These are phyloP conservation scores for Aspergillus incahuasiensis DNA, from an alignment of 495 filamentous ascomycete species.

Conservation along the genomic window DNA sequence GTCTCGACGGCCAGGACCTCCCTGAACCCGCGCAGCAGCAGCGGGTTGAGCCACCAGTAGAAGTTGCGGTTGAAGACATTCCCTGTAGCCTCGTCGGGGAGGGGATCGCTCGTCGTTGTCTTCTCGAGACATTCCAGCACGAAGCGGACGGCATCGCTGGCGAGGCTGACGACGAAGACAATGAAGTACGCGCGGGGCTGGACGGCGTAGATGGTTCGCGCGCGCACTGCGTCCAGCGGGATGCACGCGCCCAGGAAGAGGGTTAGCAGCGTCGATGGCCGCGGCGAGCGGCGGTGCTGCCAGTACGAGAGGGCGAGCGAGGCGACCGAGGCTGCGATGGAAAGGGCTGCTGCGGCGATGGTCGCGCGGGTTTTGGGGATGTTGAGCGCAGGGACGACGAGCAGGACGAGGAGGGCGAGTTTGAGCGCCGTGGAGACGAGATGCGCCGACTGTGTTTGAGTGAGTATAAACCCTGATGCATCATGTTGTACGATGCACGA, in stretches of 20 bases:
- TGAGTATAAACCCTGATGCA: no score
- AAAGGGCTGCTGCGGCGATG: no score
- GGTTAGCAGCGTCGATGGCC: neutral
- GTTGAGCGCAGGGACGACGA: no score
- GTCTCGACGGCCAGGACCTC: slow-evolving; percentile 5
- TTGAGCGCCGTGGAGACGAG: no score
- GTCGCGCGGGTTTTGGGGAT: no score
- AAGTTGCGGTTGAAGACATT: neutral
- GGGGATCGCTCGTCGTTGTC: neutral
- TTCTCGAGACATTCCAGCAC: neutral
- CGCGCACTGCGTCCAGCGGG: no score
- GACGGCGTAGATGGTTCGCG: neutral
- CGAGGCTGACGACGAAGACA: no score
- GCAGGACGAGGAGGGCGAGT: no score
- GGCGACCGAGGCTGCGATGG: no score
- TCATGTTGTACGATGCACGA: no score
- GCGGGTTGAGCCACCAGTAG: slow-evolving; percentile 13
- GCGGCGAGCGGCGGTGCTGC: neutral
- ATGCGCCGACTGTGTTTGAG: no score
- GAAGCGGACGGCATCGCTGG: neutral
- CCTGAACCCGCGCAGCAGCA: slow-evolving; percentile 4
- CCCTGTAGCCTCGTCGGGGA: neutral
- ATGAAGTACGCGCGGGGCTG: neutral
- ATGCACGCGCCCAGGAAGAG: neutral
- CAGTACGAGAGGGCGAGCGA: no score